phyloP scores from a whole-genome alignment of 1,284 basidiomycete genomes.

The Pascua sp. region DNA sequence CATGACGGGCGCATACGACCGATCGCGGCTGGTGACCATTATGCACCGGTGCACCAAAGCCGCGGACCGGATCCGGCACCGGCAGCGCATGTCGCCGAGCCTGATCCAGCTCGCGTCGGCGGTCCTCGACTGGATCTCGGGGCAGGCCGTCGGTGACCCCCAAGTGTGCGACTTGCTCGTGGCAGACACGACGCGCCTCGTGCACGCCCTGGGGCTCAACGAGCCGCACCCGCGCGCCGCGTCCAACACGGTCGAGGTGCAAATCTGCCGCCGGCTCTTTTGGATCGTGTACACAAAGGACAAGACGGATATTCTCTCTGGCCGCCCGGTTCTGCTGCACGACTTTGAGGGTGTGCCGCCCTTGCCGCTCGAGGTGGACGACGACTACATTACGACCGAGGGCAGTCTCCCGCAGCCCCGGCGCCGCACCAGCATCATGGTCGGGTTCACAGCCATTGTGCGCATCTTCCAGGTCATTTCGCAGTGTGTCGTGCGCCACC shows the following conservation, averaged over 20 bases:
- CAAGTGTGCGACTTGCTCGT: constrained; percentile 17
- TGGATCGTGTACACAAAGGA: constrained; percentile 31
- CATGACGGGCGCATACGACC: constrained; percentile 21
- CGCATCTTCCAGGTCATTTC: constrained; percentile 28
- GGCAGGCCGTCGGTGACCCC: constrained; percentile 19
- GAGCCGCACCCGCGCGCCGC: constrained; percentile 4
- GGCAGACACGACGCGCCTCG: constrained; percentile 21
- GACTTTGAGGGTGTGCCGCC: constrained; percentile 30
- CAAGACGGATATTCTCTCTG: constrained; percentile 31
- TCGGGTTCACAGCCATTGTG: constrained; percentile 23
- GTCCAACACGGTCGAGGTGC: constrained; percentile 13
- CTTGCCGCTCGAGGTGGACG: constrained; percentile 29
- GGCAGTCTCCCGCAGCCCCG: constrained; percentile 14
- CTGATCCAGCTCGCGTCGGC: constrained; percentile 19
- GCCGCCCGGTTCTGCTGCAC: constrained; percentile 21
- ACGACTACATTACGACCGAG: constrained; percentile 28
- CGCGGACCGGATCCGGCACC: constrained; percentile 21
- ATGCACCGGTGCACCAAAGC: constrained; percentile 22
- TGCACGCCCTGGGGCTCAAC: constrained; percentile 23
- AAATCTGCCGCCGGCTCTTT: constrained; percentile 26
- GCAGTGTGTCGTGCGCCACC: constrained; percentile 26
- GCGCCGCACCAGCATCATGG: constrained; percentile 18
- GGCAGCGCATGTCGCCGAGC: constrained; percentile 16
- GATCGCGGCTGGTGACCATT: constrained; percentile 18
- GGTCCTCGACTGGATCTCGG: constrained; percentile 24